These are phyloP conservation scores for Omphalea diandra DNA, from an alignment of 441 rosid genomes.

Conservation along the genomic window DNA sequence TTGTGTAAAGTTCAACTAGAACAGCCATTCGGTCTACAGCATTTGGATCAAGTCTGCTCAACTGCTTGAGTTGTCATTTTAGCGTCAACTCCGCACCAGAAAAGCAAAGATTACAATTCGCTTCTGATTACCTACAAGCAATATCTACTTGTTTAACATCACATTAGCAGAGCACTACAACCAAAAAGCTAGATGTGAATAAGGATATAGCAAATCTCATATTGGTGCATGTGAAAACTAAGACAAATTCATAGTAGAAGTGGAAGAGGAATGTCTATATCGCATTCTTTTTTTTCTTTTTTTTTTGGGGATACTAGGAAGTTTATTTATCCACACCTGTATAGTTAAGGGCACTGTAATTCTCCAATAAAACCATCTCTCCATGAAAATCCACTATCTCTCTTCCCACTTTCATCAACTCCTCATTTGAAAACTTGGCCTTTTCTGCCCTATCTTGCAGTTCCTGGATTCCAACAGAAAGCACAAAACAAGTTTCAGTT, in stretches of 20 bases:
- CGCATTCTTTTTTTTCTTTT: not conserved
- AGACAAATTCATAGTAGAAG: not conserved
- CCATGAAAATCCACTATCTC: conserved; percentile 88
- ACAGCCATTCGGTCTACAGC: not conserved
- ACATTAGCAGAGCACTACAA: not conserved
- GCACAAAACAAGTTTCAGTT: not conserved
- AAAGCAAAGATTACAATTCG: not conserved
- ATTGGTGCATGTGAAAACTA: not conserved
- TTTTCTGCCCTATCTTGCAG: conserved; percentile 60
- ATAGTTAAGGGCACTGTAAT: conserved; percentile 86
- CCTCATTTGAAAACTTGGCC: conserved; percentile 43
- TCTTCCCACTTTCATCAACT: conserved; percentile 50
- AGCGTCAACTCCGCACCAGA: not conserved
- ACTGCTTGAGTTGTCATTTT: too few species aligned
- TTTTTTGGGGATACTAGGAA: not conserved
- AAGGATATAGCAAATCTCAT: not conserved
- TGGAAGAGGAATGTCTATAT: not conserved
- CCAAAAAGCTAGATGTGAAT: not conserved
- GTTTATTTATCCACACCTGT: conserved; percentile 45
- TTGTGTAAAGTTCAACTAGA: not conserved
- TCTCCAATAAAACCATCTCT: conserved; percentile 86
- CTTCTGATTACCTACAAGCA: not conserved
- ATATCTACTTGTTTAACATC: not conserved
- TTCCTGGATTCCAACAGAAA: conserved; percentile 43
- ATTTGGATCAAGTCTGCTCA: not conserved